Evolutionary conservation across 1,284 basidiomycete genomes (phyloP).

Genomic region (Leccinum solheimii): DNA sequence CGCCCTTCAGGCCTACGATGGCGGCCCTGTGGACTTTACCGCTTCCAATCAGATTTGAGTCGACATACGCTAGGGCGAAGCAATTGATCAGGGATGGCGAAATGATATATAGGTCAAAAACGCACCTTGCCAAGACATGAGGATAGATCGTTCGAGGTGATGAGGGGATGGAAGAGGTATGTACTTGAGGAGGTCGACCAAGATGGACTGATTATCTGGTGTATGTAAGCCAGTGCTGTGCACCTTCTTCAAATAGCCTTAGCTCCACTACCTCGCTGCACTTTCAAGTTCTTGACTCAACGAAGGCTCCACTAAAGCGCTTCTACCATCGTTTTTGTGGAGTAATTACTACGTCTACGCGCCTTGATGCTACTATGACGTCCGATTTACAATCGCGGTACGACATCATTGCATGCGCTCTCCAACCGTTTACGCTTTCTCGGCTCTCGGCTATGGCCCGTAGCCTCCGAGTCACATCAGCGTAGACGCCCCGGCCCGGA

Average conservation of each 20-base stretch:
- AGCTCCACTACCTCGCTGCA: background rate
- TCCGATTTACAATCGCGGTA: background rate
- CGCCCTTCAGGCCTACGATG: constrained; percentile 83
- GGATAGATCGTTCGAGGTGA: constrained; percentile 10
- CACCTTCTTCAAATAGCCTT: background rate
- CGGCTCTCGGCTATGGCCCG: too few relatives aligned
- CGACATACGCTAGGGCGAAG: constrained; percentile 72
- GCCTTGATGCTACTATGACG: background rate
- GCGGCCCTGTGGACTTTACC: constrained; percentile 79
- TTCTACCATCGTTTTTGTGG: background rate
- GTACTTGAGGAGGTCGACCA: constrained; percentile 2
- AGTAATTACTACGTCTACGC: background rate
- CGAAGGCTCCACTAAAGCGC: background rate
- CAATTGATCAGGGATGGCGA: background rate
- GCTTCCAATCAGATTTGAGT: constrained; percentile 79
- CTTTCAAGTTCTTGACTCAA: background rate
- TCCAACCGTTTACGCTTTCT: background rate
- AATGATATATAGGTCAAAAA: background rate
- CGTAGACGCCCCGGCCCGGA: background rate
- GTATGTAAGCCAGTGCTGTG: constrained; percentile 29
- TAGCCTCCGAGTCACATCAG: background rate
- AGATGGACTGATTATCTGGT: constrained; percentile 30
- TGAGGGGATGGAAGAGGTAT: background rate
- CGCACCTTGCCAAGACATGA: constrained; percentile 36
- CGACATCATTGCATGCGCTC: background rate